phyloP scores from a whole-genome alignment of 179 eudicot genomes.

The Camellia oleifera region DNA sequence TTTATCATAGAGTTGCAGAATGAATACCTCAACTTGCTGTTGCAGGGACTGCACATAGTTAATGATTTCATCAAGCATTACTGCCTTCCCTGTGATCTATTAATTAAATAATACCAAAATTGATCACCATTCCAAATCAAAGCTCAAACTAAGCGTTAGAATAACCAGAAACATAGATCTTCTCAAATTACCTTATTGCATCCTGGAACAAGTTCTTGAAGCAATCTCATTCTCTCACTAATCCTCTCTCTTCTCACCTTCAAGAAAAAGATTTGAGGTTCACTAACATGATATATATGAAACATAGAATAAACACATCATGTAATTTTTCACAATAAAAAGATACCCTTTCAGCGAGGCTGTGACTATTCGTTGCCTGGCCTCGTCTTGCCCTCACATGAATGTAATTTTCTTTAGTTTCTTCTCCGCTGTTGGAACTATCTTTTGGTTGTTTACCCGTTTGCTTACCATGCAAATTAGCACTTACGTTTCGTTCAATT shows the following conservation, averaged over 20 bases:
- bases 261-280: background rate
- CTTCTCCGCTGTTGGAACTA: slow-evolving; percentile 50
- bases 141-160: slow-evolving; percentile 2
- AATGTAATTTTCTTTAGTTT: slow-evolving; percentile 66
- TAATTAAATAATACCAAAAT: background rate
- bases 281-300: no score
- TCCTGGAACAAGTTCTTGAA: slow-evolving; percentile 98
- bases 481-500: slow-evolving; percentile 34
- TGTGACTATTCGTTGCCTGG: slow-evolving; percentile 98
- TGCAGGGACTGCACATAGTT: slow-evolving; percentile 98
- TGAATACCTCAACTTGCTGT: slow-evolving; percentile 92
- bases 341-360: slow-evolving; percentile 92
- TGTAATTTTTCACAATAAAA: background rate
- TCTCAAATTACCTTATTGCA: slow-evolving; percentile 77
- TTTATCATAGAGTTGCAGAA: background rate
- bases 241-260: slow-evolving; percentile 96
- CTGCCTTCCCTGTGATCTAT: slow-evolving; percentile 88
- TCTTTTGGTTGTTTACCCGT: slow-evolving; percentile 61
- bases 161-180: background rate
- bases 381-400: slow-evolving; percentile 97
- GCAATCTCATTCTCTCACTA: slow-evolving; percentile 94
- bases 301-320: no score
- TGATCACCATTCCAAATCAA: background rate
- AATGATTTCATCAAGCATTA: slow-evolving; percentile 98
- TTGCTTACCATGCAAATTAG: slow-evolving; percentile 47